Conservation (phyloP, 805 yeast genomes). For the Zygosaccharomyces lentus region DNA sequence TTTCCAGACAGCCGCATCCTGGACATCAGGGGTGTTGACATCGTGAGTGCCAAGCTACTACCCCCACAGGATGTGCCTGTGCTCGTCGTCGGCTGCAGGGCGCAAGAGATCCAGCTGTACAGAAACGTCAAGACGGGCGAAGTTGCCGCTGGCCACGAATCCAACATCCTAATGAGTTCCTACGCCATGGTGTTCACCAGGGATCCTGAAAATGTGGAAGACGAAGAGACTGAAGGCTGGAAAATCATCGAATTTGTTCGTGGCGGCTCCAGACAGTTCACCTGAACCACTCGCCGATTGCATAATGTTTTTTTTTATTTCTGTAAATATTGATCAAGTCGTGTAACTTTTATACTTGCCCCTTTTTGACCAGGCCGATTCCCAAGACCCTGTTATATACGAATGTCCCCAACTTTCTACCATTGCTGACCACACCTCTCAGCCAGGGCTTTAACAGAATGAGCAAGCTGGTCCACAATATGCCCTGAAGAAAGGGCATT, state of each 20-base stretch:
- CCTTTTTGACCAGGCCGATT: conserved; percentile 13
- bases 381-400: conserved; percentile 18
- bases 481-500: conserved; percentile 53
- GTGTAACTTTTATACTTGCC: conserved; percentile 9
- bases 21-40: conserved; percentile 93
- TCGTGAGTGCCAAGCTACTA: conserved; percentile 78
- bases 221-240: conserved; percentile 95
- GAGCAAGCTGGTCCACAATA: conserved; percentile 42
- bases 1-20: conserved; percentile 87
- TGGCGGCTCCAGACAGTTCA: conserved; percentile 85
- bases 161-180: conserved; percentile 85
- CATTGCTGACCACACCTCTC: conserved; percentile 20
- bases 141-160: conserved; percentile 93
- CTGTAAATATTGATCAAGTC: conserved; percentile 11
- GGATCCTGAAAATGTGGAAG: conserved; percentile 85
- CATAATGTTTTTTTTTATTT: conserved; percentile 8
- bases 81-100: conserved; percentile 88
- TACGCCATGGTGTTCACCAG: conserved; percentile 96
- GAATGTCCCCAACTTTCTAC: conserved; percentile 26
- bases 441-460: conserved; percentile 39
- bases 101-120: conserved; percentile 89
- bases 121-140: conserved; percentile 89
- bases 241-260: conserved; percentile 89
- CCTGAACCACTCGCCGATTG: conserved; percentile 32
- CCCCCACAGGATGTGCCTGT: conserved; percentile 93